A percentile compares a stretch with the other conserved stretches of the same genome.
Evolutionary conservation across 192 early-diverging fungal species (phyloP).

Genomic region (Podila clonocystis): DNA sequence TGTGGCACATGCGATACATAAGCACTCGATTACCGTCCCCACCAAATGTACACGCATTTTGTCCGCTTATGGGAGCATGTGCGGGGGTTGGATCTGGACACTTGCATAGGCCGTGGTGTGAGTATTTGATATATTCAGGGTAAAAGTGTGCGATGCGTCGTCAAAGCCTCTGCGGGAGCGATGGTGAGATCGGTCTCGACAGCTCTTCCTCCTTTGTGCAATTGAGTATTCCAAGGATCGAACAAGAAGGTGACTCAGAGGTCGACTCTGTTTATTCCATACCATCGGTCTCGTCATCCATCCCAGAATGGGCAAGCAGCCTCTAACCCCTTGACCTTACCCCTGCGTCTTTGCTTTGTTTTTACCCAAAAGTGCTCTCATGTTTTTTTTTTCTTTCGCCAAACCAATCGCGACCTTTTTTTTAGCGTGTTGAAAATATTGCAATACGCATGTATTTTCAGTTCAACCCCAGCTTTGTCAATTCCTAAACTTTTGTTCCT

Average conservation of each 20-base stretch:
- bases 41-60: no score
- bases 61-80: no score
- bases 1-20: no score
- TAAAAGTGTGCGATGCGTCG: no score
- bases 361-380: not conserved
- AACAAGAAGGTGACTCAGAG: no score
- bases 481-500: not conserved
- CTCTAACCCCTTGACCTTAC: not conserved
- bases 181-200: not conserved
- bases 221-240: not conserved
- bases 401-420: slow-evolving; percentile 1
- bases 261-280: not conserved
- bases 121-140: no score
- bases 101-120: no score
- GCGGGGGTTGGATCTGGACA: no score
- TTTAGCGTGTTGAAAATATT: not conserved
- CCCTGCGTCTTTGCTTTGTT: not conserved
- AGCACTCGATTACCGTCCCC: no score
- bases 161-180: no score
- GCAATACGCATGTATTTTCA: not conserved
- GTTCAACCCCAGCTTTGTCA: not conserved
- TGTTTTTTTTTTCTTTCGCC: no score
- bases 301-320: not conserved
- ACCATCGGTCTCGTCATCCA: not conserved
- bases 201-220: not conserved